These are phyloP conservation scores for Hypomyces perniciosus DNA, from an alignment of 2,329 filamentous ascomycete species.

Conservation along the genomic window DNA sequence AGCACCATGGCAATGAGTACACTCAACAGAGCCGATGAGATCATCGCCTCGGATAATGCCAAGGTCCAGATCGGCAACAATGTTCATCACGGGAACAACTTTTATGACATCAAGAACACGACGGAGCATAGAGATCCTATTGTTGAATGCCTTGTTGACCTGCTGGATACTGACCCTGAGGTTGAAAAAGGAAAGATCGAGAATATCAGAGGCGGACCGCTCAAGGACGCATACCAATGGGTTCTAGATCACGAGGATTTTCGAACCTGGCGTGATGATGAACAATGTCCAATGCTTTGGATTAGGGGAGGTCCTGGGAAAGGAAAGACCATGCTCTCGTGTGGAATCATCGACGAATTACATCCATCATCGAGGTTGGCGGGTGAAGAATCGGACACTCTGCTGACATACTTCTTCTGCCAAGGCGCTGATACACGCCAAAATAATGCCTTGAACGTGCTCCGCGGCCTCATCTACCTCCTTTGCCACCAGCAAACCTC, in stretches of 20 bases:
- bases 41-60: background rate
- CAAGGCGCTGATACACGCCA: constrained; percentile 21
- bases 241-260: constrained; percentile 25
- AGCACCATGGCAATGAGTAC: no score
- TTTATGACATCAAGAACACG: no score
- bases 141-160: constrained; percentile 15
- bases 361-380: background rate
- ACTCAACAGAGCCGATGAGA: background rate
- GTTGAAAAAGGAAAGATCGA: constrained; percentile 30
- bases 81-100: no score
- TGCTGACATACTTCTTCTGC: constrained; percentile 10
- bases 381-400: background rate
- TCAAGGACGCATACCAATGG: constrained; percentile 28
- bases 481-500: constrained; percentile 28
- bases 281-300: constrained; percentile 22
- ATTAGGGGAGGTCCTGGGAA: constrained; percentile 33
- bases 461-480: constrained; percentile 37
- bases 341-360: constrained; percentile 25
- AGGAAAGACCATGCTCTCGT: constrained; percentile 39
- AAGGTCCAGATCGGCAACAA: background rate
- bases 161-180: constrained; percentile 21
- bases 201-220: constrained; percentile 28
- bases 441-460: constrained; percentile 33
- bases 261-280: constrained; percentile 9
- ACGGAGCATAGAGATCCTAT: background rate